Conservation (phyloP, 129 eudicot species). For the Daucus carota region DNA sequence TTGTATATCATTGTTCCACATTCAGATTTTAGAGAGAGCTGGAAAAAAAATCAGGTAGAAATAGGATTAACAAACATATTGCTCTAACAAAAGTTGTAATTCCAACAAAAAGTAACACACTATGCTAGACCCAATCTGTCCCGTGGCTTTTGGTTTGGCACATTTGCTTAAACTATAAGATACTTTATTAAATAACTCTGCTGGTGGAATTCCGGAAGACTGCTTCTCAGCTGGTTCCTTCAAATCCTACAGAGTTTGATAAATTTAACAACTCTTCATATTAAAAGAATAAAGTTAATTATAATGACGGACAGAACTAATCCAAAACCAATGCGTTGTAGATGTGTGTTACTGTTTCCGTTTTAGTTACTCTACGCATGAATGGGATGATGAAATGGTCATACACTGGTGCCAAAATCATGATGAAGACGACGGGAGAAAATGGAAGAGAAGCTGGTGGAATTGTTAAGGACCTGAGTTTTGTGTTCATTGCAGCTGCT, state of each 20-base stretch:
- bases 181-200: slow-evolving; percentile 62
- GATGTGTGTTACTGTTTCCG: too few relatives aligned
- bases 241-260: slow-evolving; percentile 20
- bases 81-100: not conserved
- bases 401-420: too few relatives aligned
- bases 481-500: too few relatives aligned
- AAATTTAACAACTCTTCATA: not conserved
- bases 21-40: slow-evolving; percentile 62
- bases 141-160: not conserved
- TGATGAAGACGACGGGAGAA: too few relatives aligned
- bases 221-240: slow-evolving; percentile 13
- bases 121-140: too few relatives aligned
- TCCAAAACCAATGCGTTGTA: too few relatives aligned
- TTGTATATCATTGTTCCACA: slow-evolving; percentile 17
- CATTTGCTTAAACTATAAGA: not conserved
- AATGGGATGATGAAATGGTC: too few relatives aligned
- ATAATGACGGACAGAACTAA: too few relatives aligned
- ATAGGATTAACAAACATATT: not conserved
- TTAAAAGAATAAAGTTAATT: not conserved
- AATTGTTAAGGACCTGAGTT: too few relatives aligned
- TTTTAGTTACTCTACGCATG: too few relatives aligned
- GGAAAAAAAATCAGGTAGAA: slow-evolving; percentile 7
- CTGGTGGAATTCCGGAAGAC: slow-evolving; percentile 37
- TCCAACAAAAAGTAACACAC: not conserved
- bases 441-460: too few relatives aligned